A percentile compares a stretch with the other conserved stretches of the same genome.
Conservation (phyloP, 768 basidiomycete genomes). For the Trametes maxima region DNA sequence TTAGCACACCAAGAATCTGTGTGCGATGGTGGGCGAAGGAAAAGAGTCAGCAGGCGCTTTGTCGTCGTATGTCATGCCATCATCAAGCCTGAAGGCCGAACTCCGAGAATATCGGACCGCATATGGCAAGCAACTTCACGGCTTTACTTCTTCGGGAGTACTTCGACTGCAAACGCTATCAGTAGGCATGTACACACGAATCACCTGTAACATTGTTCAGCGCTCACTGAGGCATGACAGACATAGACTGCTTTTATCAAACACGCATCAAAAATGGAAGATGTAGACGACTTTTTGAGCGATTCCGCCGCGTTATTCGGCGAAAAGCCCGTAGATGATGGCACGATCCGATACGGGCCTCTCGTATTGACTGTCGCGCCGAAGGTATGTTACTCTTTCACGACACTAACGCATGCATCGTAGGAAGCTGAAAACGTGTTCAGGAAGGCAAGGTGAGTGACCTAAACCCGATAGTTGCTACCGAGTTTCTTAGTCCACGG, state of each 20-base stretch:
- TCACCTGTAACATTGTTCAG: not conserved
- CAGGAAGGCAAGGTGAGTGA: conserved; percentile 62
- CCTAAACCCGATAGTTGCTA: not conserved
- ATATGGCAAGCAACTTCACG: too few species aligned
- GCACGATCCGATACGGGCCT: conserved; percentile 53
- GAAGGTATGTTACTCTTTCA: conserved; percentile 45
- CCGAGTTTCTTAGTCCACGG: conserved; percentile 1
- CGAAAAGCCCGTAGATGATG: conserved; percentile 36
- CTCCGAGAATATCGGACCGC: too few species aligned
- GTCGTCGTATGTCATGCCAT: too few species aligned
- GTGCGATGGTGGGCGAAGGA: too few species aligned
- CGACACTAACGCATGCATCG: not conserved
- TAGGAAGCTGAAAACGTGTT: not conserved
- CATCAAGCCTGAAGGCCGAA: too few species aligned
- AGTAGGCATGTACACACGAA: too few species aligned
- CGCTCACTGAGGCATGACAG: not conserved
- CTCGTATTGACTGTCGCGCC: conserved; percentile 56
- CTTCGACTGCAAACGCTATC: too few species aligned
- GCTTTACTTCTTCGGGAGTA: too few species aligned
- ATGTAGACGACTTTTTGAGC: conserved; percentile 44
- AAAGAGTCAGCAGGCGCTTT: too few species aligned
- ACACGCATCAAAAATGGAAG: not conserved
- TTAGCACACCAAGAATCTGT: too few species aligned
- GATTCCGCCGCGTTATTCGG: conserved; percentile 22
- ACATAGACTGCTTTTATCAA: not conserved